These are phyloP conservation scores for Coniochaeta sp. DNA, from an alignment of 2,329 filamentous ascomycete genomes.

Conservation along the genomic window DNA sequence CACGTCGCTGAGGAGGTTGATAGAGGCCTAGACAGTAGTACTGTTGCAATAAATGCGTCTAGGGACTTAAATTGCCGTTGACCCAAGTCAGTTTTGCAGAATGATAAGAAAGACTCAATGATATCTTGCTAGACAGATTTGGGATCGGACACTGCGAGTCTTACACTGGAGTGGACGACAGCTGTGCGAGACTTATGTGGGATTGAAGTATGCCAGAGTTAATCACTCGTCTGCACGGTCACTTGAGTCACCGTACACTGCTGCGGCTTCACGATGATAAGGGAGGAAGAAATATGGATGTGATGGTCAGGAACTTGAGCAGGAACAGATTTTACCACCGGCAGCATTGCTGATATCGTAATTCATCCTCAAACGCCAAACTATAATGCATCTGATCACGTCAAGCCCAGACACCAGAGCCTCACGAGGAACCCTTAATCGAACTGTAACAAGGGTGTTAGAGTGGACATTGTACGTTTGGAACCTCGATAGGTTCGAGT, in stretches of 20 bases:
- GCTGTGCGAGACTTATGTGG: not conserved
- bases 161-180: not conserved
- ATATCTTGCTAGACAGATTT: not conserved
- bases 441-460: conserved; percentile 10
- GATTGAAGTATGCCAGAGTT: not conserved
- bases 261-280: not conserved
- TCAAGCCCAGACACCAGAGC: not conserved
- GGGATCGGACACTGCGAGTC: not conserved
- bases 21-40: too few species aligned
- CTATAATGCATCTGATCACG: not conserved
- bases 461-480: not conserved
- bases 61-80: not conserved
- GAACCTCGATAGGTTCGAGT: not conserved
- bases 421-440: conserved; percentile 7
- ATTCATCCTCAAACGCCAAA: not conserved
- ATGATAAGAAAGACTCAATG: not conserved
- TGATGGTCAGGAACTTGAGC: not conserved
- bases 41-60: too few species aligned
- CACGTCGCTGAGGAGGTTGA: not conserved
- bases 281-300: not conserved
- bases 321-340: not conserved
- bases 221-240: not conserved
- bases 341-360: not conserved
- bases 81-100: not conserved
- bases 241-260: not conserved